These are phyloP conservation scores for Solanum lycopersicoides DNA, from an alignment of 257 asterid genomes.

Conservation along the genomic window DNA sequence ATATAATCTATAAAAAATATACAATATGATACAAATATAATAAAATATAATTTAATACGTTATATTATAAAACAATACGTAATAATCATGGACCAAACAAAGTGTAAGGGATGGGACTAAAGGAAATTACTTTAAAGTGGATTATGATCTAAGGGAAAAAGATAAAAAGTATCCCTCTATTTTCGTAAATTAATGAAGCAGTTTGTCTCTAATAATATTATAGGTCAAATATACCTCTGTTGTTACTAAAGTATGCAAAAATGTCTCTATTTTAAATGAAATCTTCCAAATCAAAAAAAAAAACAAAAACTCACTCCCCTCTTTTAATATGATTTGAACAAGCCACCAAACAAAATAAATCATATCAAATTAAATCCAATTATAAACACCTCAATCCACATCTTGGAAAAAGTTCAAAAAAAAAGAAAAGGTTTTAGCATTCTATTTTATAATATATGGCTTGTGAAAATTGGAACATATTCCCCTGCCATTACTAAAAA, in stretches of 20 bases:
- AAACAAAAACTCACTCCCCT: not conserved
- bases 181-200: not conserved
- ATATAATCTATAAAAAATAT: no score
- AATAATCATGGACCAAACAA: not conserved
- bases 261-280: not conserved
- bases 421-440: no score
- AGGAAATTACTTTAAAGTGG: not conserved
- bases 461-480: not conserved
- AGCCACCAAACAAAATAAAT: not conserved
- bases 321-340: not conserved
- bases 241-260: not conserved
- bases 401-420: not conserved
- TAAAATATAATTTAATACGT: no score
- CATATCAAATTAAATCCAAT: not conserved
- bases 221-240: not conserved
- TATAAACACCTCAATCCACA: not conserved
- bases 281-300: not conserved
- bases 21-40: no score
- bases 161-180: not conserved
- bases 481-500: not conserved
- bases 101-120: not conserved
- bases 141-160: not conserved
- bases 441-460: not conserved
- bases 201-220: not conserved
- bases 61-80: no score